Base-by-base conservation (phyloP, 1,284 basidiomycete species). In the Athelia sp. region DNA sequence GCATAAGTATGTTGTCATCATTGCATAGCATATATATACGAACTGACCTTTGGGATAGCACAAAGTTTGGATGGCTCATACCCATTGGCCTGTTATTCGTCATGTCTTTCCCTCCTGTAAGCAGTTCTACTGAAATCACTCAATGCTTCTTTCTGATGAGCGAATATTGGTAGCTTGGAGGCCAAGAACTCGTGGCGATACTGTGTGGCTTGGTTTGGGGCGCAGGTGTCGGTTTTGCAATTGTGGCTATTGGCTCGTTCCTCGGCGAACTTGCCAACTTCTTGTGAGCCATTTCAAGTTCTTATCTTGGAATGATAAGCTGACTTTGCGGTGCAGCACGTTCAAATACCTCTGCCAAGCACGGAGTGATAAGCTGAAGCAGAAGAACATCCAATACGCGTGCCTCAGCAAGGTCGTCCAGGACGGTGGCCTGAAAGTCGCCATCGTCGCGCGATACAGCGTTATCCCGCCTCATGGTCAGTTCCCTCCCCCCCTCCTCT, bases 71-170 rank as follows among this genome's bases (percentile, higher is more conserved):
- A 17, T 95, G 84, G 84, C 65, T 87, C 15, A 90, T 96, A 40
- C 92, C 93, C 1, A 90, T 94, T 45, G 88, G 69, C 42, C 73
- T 92, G 46, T 71, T 90, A 22, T 87, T 91, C 60, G 71, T 91
- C 55, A 81, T 91, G 34, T 88, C 86, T 0, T 87, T 89, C 64
- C 86, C 86, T 53, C 87, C 84, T 1, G 84, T 85, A 57, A 54
- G 76, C 58, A 43, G 1, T 43, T 40, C 22, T 35, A 19, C 22
- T 43, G n/a, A 56, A 81, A 78, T 71, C 88, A 10, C 88, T 89
- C 6, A 6, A 13, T 4, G 26, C 26, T 6, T 29, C 26, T 6
- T 29, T 4, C 26, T 29, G 6, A 29, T 13, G 13, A 29, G 6
- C 26, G 26, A 29, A 29, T 6, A 29, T n/a, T 13, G 26, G 13